Conservation (phyloP, 257 asterid genomes). For the Solanum paucissectum region DNA sequence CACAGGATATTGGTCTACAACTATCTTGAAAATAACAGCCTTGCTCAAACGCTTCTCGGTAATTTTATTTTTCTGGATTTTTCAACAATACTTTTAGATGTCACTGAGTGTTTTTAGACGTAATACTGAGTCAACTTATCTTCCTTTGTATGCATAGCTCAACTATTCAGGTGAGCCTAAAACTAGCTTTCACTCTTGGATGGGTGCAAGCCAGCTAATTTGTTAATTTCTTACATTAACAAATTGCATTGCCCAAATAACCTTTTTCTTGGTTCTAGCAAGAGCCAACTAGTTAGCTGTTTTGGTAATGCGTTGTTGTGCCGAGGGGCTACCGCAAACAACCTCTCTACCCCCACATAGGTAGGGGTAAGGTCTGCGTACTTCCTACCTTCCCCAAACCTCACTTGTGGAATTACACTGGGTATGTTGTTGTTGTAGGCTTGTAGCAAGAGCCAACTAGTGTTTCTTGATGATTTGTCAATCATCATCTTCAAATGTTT, state of each 20-base stretch:
- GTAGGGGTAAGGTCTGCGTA: not conserved
- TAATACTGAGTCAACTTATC: not conserved
- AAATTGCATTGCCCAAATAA: not conserved
- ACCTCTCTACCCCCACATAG: not conserved
- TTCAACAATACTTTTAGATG: not conserved
- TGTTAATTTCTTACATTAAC: not conserved
- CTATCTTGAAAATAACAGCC: conserved; percentile 88
- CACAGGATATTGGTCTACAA: conserved; percentile 86
- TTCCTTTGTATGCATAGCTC: not conserved
- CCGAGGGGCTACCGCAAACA: not conserved
- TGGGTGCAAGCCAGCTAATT: not conserved
- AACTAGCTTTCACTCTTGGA: not conserved
- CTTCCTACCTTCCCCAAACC: not conserved
- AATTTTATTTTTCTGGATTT: not conserved
- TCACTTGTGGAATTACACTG: not conserved
- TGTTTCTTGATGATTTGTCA: not conserved
- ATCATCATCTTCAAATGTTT: not conserved
- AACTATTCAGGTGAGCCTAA: not conserved
- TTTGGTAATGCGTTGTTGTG: not conserved
- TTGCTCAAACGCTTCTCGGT: conserved; percentile 84
- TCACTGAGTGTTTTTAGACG: not conserved
- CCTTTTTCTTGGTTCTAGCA: not conserved
- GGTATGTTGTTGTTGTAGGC: not conserved
- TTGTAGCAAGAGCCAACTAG: not conserved
- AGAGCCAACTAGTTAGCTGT: not conserved